Base-by-base conservation (phyloP, 768 basidiomycete genomes). In the Psilocybe sp. region DNA sequence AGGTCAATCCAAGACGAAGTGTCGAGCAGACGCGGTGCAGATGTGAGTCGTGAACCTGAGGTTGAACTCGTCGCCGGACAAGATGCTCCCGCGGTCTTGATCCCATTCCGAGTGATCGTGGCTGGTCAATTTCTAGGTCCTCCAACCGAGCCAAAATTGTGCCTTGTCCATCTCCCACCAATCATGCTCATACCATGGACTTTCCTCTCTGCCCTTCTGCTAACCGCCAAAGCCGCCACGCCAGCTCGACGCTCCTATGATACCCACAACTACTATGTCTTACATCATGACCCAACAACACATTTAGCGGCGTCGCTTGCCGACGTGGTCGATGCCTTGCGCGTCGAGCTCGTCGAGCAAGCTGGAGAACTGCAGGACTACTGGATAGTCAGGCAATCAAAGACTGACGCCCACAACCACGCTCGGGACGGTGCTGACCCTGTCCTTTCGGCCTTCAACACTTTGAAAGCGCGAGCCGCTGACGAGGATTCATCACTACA, bases 341-440 rank as follows among this genome's bases (percentile, higher is more conserved):
- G 84, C 12, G 85, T 92, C 16, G 87, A 98, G 68, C 71, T 97
- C 42, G 87, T 98, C 49, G 92, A 95, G 63, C 87, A 82, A 57
- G 86, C 84, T 19, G 94, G 97, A 44, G 87, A 94, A 63, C 79
- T 99, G 5, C 63, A 68, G 23, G 74, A 91, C 48, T 78, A 89
- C 68, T 99, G 91, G 89, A 72, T 99, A 14, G 84, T 97, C 40
- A 80, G 91, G 19, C 69, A 75, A 37, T 60, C 67, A 56, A 79
- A 83, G 64, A 53, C 68, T 19, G 40, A 37, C 6, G 52, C 57
- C 11, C 59, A 58, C 18, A 46, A 71, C 47, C 51, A 59, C 47
- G 46, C 59, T 32, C 65, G 72, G 58, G 69, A 73, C 56, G 54
- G 42, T 46, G 57, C 56, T 8, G 82, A 84, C 60, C 71, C 60